phyloP scores from a whole-genome alignment of 2,329 filamentous ascomycete species.

The Fusarium coicis region DNA sequence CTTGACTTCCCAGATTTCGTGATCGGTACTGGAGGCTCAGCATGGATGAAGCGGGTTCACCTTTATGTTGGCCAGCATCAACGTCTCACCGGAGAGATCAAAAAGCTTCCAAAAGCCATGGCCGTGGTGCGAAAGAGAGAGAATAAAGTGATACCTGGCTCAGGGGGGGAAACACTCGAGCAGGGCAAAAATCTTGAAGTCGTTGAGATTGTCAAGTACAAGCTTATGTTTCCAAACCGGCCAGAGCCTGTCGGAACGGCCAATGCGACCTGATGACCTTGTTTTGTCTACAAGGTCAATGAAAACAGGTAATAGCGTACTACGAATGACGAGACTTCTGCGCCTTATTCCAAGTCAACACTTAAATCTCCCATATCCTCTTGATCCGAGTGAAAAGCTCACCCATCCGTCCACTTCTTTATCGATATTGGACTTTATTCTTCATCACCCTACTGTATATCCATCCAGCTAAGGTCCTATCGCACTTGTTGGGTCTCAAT shows the following conservation, averaged over 20 bases:
- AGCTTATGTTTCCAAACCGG: constrained; percentile 83
- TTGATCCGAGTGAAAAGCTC: not conserved
- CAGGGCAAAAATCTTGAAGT: constrained; percentile 74
- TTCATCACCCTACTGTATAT: not conserved
- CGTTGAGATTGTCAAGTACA: constrained; percentile 87
- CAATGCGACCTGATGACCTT: constrained; percentile 42
- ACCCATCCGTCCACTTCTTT: not conserved
- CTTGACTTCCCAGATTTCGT: constrained; percentile 83
- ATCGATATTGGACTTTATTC: not conserved
- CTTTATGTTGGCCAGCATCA: constrained; percentile 91
- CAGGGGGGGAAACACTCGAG: constrained; percentile 52
- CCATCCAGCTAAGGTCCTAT: not conserved
- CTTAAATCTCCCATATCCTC: not conserved
- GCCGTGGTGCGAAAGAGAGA: constrained; percentile 76
- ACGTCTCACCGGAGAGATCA: constrained; percentile 88
- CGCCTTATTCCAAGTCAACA: not conserved
- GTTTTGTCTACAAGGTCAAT: not conserved
- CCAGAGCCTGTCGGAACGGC: constrained; percentile 82
- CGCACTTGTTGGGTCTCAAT: not conserved
- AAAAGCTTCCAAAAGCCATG: constrained; percentile 82
- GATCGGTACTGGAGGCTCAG: constrained; percentile 58
- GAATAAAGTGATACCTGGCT: constrained; percentile 55
- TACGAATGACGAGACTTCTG: not conserved
- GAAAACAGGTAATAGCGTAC: not conserved
- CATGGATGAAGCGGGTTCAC: constrained; percentile 92